Percentiles rank a stretch among this genome's conserved stretches.
Evolutionary conservation across 2,329 filamentous ascomycete species (phyloP).

Genomic region (Pyricularia pennisetigena): DNA sequence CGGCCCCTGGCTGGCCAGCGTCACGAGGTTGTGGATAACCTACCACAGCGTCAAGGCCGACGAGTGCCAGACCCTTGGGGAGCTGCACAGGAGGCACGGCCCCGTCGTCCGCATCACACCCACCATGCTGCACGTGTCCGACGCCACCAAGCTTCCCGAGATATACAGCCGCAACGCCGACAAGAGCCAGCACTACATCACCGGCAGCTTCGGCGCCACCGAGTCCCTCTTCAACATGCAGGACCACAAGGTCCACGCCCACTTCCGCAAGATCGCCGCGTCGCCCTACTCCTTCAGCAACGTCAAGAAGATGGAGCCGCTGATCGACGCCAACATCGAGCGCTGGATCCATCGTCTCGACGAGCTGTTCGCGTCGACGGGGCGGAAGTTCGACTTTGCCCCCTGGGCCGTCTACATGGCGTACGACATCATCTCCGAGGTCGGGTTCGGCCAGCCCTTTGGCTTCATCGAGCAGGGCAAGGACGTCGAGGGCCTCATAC

Average conservation of each 20-base stretch:
- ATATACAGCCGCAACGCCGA: conserved; percentile 45
- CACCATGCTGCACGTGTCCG: conserved; percentile 40
- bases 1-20: conserved; percentile 41
- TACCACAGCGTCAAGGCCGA: conserved; percentile 38
- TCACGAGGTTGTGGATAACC: conserved; percentile 42
- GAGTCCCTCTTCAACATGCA: conserved; percentile 50
- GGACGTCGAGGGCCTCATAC: conserved; percentile 43
- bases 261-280: conserved; percentile 43
- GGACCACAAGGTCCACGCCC: conserved; percentile 36
- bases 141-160: conserved; percentile 41
- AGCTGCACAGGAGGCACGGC: conserved; percentile 28
- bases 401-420: conserved; percentile 46
- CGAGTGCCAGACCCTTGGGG: conserved; percentile 29
- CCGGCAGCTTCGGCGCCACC: conserved; percentile 43
- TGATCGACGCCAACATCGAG: conserved; percentile 39
- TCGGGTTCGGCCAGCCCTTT: conserved; percentile 45
- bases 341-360: conserved; percentile 40
- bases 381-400: conserved; percentile 40
- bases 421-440: conserved; percentile 46
- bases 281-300: conserved; percentile 45
- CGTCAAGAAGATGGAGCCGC: conserved; percentile 47
- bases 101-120: conserved; percentile 43
- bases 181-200: conserved; percentile 50
- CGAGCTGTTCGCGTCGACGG: conserved; percentile 30
- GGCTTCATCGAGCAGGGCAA: conserved; percentile 42